Percentiles rank a stretch among this genome's conserved stretches.
These are phyloP conservation scores for Schizochytrium sp. DNA, from an alignment of 108 stramenopile species.

Conservation along the genomic window DNA sequence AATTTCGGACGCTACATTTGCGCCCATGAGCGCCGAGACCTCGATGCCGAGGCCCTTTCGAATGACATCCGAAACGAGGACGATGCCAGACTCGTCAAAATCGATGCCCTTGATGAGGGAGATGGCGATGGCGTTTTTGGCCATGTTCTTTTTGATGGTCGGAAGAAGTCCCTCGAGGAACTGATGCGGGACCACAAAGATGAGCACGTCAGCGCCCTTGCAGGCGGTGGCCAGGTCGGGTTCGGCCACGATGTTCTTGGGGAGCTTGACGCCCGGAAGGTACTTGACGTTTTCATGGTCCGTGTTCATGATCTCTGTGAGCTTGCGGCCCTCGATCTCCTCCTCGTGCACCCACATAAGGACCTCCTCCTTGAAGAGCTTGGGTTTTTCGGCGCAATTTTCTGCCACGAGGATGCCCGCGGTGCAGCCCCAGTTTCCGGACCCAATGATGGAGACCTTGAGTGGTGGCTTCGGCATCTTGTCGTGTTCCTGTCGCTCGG, in stretches of 20 bases:
- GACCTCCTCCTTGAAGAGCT: constrained; percentile 60
- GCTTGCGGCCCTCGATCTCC: constrained; percentile 44
- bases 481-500: background rate
- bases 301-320: constrained; percentile 79
- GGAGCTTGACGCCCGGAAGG: constrained; percentile 75
- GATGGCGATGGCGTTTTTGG: constrained; percentile 22
- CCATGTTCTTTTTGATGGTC: constrained; percentile 45
- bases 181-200: constrained; percentile 93
- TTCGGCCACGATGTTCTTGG: constrained; percentile 70
- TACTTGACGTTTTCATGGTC: constrained; percentile 93
- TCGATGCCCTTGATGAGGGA: constrained; percentile 51
- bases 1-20: constrained; percentile 89
- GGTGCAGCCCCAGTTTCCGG: constrained; percentile 85
- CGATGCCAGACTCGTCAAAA: constrained; percentile 34
- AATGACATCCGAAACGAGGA: constrained; percentile 37
- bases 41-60: constrained; percentile 37
- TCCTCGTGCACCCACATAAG: constrained; percentile 94
- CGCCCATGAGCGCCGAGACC: constrained; percentile 93
- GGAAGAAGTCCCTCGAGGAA: constrained; percentile 68
- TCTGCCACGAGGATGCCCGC: constrained; percentile 72
- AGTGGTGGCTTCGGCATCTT: background rate
- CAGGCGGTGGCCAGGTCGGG: constrained; percentile 73
- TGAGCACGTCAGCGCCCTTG: constrained; percentile 67
- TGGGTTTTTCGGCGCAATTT: constrained; percentile 57
- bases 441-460: constrained; percentile 79